Base-by-base conservation (phyloP, 148 eudicot genomes). In the Dysphania ambrosioides region DNA sequence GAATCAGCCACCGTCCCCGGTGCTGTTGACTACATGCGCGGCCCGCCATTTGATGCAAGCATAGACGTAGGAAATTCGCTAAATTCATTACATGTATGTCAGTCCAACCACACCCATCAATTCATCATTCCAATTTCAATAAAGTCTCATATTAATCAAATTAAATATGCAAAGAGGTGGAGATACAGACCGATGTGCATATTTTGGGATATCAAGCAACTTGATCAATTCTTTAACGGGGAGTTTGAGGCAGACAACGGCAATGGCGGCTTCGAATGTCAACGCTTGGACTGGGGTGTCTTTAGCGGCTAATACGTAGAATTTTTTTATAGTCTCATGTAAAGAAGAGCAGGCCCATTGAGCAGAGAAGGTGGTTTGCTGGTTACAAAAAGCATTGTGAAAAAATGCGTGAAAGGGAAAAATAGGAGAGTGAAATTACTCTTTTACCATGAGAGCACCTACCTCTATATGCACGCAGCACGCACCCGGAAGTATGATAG, bases 201-300 rank as follows among this genome's bases (percentile, higher is more conserved):
- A 72, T 68, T 81, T 72, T 58, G 87, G 84, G 72, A 62, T 84
- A 0, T 32, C 66, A 1, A 63, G 77, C 2, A 79, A 79, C 29
- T 58, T 81, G 31, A 84, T 84, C 5, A 84, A 29, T 51, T 87
- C 70, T 65, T 51, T 86, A 72, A 84, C 84, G 32, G 83, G 75
- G 26, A 81, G 77, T 13, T 66, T 84, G 72, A 81, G 87, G 38
- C 86, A 84, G 63, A 82, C 89, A 19, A 84, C 86, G 56, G 87
- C 87, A 41, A 23, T 63, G 31, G 86, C 88, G 11, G 88, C 88
- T 9, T 81, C 74, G 18, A 82, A 79, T 66, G 83, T 86, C 21
- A 86, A 82, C 23, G 85, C 83, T 26, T 86, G 89, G 89, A 49
- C 16, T 53, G 89, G 89, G 1, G 76, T 74, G 68, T 63, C 77